Conservation (phyloP, 306 rosid genomes). For the Macrotyloma uniflorum region DNA sequence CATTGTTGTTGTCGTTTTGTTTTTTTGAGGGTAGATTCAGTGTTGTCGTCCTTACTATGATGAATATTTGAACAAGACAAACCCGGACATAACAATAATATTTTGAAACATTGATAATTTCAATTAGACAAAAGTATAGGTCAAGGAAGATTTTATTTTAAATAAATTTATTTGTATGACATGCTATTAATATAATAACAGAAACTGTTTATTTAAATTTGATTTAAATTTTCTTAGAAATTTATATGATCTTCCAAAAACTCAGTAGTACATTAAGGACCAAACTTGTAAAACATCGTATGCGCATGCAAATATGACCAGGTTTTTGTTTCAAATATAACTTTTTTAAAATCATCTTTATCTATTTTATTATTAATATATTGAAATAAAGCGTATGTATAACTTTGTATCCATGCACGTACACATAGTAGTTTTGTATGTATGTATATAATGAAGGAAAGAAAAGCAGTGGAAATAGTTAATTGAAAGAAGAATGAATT, state of each 20-base stretch:
- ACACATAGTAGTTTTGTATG: background rate
- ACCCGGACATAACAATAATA: background rate
- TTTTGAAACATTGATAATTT: background rate
- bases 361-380: background rate
- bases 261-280: background rate
- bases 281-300: background rate
- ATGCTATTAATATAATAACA: background rate
- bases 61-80: background rate
- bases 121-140: background rate
- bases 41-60: background rate
- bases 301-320: too few species aligned
- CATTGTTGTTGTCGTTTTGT: background rate
- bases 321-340: background rate
- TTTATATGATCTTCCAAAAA: background rate
- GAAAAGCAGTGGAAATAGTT: too few species aligned
- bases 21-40: background rate
- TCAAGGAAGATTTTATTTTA: background rate
- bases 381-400: background rate
- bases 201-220: background rate
- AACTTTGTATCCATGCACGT: background rate
- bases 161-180: background rate
- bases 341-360: background rate
- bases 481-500: too few species aligned
- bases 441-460: too few species aligned
- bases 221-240: too few species aligned